Percentiles rank a stretch among this genome's conserved stretches.
Conservation (phyloP, 495 filamentous ascomycete genomes). For the Achaetomiella virescens region DNA sequence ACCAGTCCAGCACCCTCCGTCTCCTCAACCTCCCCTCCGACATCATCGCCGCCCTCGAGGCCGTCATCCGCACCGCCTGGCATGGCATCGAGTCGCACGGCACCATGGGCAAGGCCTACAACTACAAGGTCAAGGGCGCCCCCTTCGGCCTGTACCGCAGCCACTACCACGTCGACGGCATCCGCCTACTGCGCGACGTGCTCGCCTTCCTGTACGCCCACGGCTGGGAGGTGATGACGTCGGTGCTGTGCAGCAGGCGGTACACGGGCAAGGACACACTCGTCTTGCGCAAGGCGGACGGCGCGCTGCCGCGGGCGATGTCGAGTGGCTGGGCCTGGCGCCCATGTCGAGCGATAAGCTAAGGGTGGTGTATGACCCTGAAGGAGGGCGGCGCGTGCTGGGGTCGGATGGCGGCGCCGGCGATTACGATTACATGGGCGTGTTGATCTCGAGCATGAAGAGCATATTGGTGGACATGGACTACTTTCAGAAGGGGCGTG, state of each 20-base stretch:
- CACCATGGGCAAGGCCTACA: background rate
- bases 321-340: constrained; percentile 19
- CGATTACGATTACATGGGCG: constrained; percentile 9
- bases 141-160: constrained; percentile 15
- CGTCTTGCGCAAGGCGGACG: constrained; percentile 7
- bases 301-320: background rate
- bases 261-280: constrained; percentile 20
- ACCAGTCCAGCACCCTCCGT: constrained; percentile 15
- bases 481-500: constrained; percentile 9
- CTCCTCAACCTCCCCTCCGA: constrained; percentile 16
- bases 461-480: constrained; percentile 6
- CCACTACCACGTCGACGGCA: constrained; percentile 7
- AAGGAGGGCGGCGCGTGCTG: background rate
- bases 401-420: background rate
- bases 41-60: constrained; percentile 23
- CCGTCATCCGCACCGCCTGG: constrained; percentile 26
- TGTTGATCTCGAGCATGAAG: constrained; percentile 3
- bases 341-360: constrained; percentile 5
- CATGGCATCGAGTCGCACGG: constrained; percentile 7
- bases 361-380: constrained; percentile 13
- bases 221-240: constrained; percentile 15
- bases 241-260: constrained; percentile 5
- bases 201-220: constrained; percentile 16
- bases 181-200: constrained; percentile 17
- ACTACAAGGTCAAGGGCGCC: constrained; percentile 14